Evolutionary conservation across 176 grass and related monocot species (phyloP).

Genomic region (Neostapfia colusana): DNA sequence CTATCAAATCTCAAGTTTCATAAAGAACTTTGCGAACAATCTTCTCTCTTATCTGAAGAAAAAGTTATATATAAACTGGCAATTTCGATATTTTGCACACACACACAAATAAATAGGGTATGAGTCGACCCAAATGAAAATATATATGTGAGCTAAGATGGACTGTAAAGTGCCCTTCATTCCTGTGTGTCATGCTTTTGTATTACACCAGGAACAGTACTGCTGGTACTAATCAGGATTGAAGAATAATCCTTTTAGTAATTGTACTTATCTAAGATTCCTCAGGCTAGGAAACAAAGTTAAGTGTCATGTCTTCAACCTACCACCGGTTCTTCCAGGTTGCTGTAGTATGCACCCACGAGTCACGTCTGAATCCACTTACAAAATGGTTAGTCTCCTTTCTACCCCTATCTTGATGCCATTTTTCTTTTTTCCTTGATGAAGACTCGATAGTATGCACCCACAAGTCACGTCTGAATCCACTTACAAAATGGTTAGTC

Average conservation of each 20-base stretch:
- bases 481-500: slow-evolving; percentile 25
- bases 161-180: slow-evolving; percentile 4
- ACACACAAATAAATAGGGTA: background rate
- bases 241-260: slow-evolving; percentile 19
- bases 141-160: background rate
- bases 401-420: slow-evolving; percentile 19
- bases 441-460: background rate
- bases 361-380: slow-evolving; percentile 39
- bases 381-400: slow-evolving; percentile 23
- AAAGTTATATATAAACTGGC: background rate
- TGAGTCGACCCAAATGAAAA: slow-evolving; percentile 3
- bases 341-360: slow-evolving; percentile 12
- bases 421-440: background rate
- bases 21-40: background rate
- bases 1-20: background rate
- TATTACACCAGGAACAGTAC: slow-evolving; percentile 42
- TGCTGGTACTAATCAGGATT: slow-evolving; percentile 14
- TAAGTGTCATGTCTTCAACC: slow-evolving; percentile 35
- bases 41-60: background rate
- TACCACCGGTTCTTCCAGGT: slow-evolving; percentile 31
- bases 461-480: slow-evolving; percentile 33
- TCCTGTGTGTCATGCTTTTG: slow-evolving; percentile 30
- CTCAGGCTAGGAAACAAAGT: slow-evolving; percentile 6
- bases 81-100: background rate
- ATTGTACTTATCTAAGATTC: slow-evolving; percentile 24